Base-by-base conservation (phyloP, 352 stramenopile species). In the Phytophthora pini region DNA sequence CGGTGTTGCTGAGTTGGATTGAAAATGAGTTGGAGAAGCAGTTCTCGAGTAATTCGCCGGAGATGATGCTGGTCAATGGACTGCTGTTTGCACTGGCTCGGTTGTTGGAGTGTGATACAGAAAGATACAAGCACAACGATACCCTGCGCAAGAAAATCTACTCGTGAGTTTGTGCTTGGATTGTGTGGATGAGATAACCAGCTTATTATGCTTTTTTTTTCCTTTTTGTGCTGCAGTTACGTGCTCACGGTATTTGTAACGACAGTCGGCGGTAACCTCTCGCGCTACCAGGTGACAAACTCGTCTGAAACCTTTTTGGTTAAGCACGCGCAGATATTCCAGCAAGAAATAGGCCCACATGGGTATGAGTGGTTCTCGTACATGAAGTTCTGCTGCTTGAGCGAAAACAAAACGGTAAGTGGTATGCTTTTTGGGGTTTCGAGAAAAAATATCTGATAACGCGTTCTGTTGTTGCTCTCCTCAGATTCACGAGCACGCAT, bases 21-120 rank as follows among this genome's bases (percentile, higher is more conserved):
- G 87, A 95, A 68, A 77, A 82, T 10, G 59, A 68, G 22, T 66
- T 95, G 41, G 80, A 93, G 15, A 90, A 93, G 56, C 87, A 95
- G 41, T 95, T 93, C 40, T 66, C 72, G 5, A 82, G 76, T 6
- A 82, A 77, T 41, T 63, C 70, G 1, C 84, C 87, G 5, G 84
- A 95, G 61, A 85, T 93, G 72, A 75, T 90, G 62, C 59, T 93
- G n/a, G 78, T 93, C 29, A 88, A 82, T 56, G 87, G 87, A 10
- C 65, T 92, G 3, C 56, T 95, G 22, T 79, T 92, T 59, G 72
- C 76, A 11, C 72, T 95, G 3, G 72, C 76, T 15, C 71, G 77
- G 9, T 46, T 95, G 13, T 47, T 95, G 2, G 63, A 65, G 9
- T 82, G 88, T 54, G 82, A 90, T 45, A 31, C 54, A 7, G 70